Base-by-base conservation (phyloP, 805 yeast genomes). In the Starmerella stigmatis region DNA sequence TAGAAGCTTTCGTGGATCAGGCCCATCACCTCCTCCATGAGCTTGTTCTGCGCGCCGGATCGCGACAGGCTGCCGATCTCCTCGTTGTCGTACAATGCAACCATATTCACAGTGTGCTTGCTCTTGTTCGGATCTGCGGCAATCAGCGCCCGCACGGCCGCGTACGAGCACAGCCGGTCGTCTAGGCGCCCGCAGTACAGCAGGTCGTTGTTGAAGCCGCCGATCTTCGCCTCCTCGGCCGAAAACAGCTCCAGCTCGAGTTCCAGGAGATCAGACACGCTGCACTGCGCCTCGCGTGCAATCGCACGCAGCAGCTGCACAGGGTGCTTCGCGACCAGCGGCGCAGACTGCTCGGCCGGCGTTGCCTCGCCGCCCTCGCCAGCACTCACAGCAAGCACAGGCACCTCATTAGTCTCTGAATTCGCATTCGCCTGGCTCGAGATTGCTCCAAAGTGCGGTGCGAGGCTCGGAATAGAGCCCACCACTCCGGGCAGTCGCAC, bases 21-120 rank as follows among this genome's bases (percentile, higher is more conserved):
- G 50, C 73, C 75, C 44, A 88, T 63, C 27, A 83, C 70, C 54
- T 85, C 82, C 26, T 94, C 94, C 48, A 89, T 67, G 60, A 92
- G 84, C 49, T 86, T 81, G 4, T 96, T 86, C 60, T 84, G 88
- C 2, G 97, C 98, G 54, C 98, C 98, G 63, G 88, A 96, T n/a
- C 95, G 94, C 13, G 94, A 81, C 15, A 78, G 70, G 1, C 96
- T 86, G 1, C 98, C 98, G 56, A 89, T 74, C 64, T 89, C 98
- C 65, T 89, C 98, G 63, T 92, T 96, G 61, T 89, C 98, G 62
- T 92, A 89, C 50, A 81, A 66, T 3, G 80, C 79, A 2, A 79
- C 85, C 45, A 78, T 62, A 26, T 75, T 69, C 32, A 65, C 52
- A 5, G 53, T 54, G 37, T 65, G 67, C 29, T 46, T 43, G 39